Base-by-base conservation (phyloP, 306 rosid species). In the Dalbergia cochinchinensis region DNA sequence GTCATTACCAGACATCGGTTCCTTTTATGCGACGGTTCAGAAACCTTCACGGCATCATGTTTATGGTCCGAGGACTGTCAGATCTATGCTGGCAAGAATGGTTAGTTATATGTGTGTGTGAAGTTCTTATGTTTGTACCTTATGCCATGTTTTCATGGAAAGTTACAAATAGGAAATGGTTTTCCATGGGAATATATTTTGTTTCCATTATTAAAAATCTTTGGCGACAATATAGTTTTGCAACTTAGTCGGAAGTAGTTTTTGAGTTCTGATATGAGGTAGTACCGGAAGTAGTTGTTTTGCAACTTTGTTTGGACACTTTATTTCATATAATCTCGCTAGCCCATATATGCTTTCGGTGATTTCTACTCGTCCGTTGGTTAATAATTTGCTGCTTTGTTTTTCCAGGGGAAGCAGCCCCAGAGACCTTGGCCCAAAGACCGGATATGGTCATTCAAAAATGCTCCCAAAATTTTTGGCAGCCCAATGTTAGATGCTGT, bases 371-470 rank as follows among this genome's bases (percentile, higher is more conserved):
- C 19, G 22, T 64, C 22, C 44, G 53, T 71, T 8, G 42, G 65
- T 71, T 41, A 74, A 62, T 75, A 68, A 80, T 35, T 35, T 35
- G 39, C 39, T 65, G 82, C 59, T 61, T 64, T 80, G 63, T 62
- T 65, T 69, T 60, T 78, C 2, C 88, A 96, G 99, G 99, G 93
- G 90, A 89, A 90, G 90, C 97, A 89, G 83, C 89, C 93, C 7
- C 98, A 96, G 84, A 93, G 85, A 81, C 85, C 94, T 20, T 96
- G 98, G 99, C 97, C 99, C 7, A 90, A 89, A 86, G 99, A 96
- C 82, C 83, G 86, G 74, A 93, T 96, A 89, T 96, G 99, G 99
- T 90, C 87, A 39, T 96, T 91, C 86, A 90, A 87, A 86, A 90
- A 63, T 83, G 76, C 20, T 72, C 91, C 90, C 0, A 93, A 87